A percentile compares a stretch with the other conserved stretches of the same genome.
phyloP scores from a whole-genome alignment of 148 eudicot genomes.

The Gaultheria prostrata region DNA sequence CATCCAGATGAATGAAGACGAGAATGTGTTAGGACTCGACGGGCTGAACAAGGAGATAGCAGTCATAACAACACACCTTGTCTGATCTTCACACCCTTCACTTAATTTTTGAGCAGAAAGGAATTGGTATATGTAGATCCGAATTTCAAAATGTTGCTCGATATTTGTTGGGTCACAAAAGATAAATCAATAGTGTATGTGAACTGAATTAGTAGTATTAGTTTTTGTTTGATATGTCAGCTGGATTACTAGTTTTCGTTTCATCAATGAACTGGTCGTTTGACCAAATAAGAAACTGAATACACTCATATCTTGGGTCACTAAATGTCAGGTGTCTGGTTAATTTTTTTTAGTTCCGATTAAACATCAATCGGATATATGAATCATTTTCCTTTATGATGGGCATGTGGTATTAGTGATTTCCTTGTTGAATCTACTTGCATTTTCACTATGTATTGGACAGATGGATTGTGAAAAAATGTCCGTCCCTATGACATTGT shows the following conservation, averaged over 20 bases:
- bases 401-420: no score
- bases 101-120: neutral
- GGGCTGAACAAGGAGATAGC: neutral
- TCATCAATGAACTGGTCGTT: neutral
- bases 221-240: neutral
- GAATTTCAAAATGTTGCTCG: no score
- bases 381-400: no score
- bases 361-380: no score
- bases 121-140: neutral
- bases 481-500: no score
- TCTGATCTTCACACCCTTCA: neutral
- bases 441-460: no score
- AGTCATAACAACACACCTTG: neutral
- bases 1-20: no score
- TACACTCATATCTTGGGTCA: neutral
- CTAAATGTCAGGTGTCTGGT: neutral
- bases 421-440: no score
- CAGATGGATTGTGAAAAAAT: no score
- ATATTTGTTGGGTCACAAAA: neutral
- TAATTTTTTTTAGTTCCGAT: no score
- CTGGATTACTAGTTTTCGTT: neutral
- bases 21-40: no score
- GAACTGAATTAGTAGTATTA: neutral
- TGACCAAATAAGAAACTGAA: neutral
- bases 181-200: neutral